Conservation (phyloP, 495 filamentous ascomycete species). For the Cairneyella variabilis region DNA sequence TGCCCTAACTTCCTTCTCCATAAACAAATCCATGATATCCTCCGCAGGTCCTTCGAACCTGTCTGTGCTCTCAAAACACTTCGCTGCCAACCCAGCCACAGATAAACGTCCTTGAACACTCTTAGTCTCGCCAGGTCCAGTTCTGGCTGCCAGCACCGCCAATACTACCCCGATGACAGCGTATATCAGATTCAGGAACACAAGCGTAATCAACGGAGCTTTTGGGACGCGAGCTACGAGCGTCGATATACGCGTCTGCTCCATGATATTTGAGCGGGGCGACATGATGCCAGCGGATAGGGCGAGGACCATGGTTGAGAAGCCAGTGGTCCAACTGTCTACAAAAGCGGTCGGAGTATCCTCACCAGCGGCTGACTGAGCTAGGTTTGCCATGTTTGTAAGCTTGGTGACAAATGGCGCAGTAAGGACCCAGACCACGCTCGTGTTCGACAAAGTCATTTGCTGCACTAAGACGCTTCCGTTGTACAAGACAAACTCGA, state of each 20-base stretch:
- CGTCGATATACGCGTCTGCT: neutral
- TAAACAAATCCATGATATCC: neutral
- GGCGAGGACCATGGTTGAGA: neutral
- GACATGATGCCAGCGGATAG: neutral
- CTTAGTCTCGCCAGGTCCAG: neutral
- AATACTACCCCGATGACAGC: neutral
- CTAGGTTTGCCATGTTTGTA: neutral
- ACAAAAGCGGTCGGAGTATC: neutral
- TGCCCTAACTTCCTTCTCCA: neutral
- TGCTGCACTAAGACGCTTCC: neutral
- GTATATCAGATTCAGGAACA: neutral
- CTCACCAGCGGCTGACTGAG: neutral
- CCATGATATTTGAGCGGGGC: neutral
- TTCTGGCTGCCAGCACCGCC: neutral
- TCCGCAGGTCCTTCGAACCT: neutral
- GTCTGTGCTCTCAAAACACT: neutral
- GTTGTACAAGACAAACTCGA: conserved; percentile 1
- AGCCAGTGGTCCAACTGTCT: neutral
- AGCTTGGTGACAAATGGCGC: neutral
- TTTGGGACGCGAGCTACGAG: neutral
- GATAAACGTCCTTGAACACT: neutral
- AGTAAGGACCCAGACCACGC: neutral
- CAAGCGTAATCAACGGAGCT: neutral
- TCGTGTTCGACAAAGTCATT: neutral
- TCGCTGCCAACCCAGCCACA: neutral